Evolutionary conservation across 2,329 filamentous ascomycete species (phyloP), one percentile per base, ranked within the genome.

Genomic region (Fusarium veterinarium): DNA sequence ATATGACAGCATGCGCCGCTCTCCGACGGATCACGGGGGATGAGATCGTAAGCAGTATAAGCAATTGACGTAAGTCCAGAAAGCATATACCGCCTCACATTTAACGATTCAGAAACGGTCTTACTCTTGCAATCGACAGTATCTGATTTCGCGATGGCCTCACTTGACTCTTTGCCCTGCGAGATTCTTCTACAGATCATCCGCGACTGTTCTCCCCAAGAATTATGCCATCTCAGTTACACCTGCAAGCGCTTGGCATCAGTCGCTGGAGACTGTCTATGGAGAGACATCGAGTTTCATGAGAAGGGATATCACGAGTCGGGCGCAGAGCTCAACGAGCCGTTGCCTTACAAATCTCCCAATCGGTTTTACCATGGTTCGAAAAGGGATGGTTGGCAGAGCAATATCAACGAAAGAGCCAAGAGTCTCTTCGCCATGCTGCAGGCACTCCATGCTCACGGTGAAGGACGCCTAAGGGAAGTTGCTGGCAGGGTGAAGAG

Each of bases 201-300:
- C 3, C 19, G 7, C 8, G 16, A 48, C 17, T n/a, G 25, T 25
- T 40, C 51, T 17, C 58, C 65, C 1, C 66, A 69, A 31, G 59
- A 64, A 1, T 6, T 69, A 28, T 69, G 59, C 6, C 20, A n/a
- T 16, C 38, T 75, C 5, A 63, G 14, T 8, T 46, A 45, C 5
- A 60, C 48, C 2, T 74, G 63, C n/a, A 71, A 37, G 19, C 40
- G 49, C 6, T 20, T 72, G 6, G 59, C 37, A 10, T 12, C n/a
- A 5, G 8, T 74, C 4, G 52, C 58, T 1, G 28, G 45, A 9
- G n/a, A 42, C 2, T 37, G 37, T 2, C 6, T 75, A 11, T 74
- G 73, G 73, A 23, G 14, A 6, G 52, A 64, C 5, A 70, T 75
- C 11, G 71, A 75, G 16, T 41, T 75, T 11, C 73, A 75, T 19